Base-by-base conservation (phyloP, 2,329 filamentous ascomycete species). In the Ophiostoma tasmaniense region DNA sequence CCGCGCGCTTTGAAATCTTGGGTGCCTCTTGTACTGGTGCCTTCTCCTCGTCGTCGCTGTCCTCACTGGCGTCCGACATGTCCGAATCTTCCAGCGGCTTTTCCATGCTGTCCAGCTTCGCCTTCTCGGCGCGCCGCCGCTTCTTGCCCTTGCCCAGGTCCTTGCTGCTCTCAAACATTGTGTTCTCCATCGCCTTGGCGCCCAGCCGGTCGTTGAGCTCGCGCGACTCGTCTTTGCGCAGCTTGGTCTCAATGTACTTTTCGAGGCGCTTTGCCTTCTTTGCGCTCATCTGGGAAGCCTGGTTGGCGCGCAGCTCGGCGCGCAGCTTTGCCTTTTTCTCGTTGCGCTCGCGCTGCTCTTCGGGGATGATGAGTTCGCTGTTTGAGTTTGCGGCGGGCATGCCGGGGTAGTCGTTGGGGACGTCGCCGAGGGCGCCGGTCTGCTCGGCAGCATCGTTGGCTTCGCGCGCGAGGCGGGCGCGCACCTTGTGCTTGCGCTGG, bases 141-240 rank as follows among this genome's bases (percentile, higher is more conserved):
- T 90, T 89, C 75, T 82, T 88, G 67, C 83, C 86, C 73, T 89
- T 87, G 0, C 93, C 93, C 10, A 98, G 80, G 69, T 87, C 87
- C 73, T 87, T 91, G 67, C 90, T 91, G 77, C 92, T 97, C 70
- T 88, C 84, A 71, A 96, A 89, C 25, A 92, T 81, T 71, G 86
- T 91, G 1, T 92, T 96, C 76, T 98, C 93, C 73, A 95, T 86
- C 75, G 90, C 93, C 68, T 87, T 84, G 71, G 87, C 84, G 22
- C 91, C 91, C 33, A 99, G 84, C 76, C 95, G 93, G 76, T 91
- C 90, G 74, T 98, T 83, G 37, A 99, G 81, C 69, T 88, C 90
- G 35, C 91, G 83, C 75, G 92, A 96, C 78, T 98, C 94, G 76
- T 99, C 95, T 78, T 96, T 97, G 78, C 89, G 91, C 64, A 99